Evolutionary conservation across 2,329 filamentous ascomycete species (phyloP).

Genomic region (Juglanconis juglandina): DNA sequence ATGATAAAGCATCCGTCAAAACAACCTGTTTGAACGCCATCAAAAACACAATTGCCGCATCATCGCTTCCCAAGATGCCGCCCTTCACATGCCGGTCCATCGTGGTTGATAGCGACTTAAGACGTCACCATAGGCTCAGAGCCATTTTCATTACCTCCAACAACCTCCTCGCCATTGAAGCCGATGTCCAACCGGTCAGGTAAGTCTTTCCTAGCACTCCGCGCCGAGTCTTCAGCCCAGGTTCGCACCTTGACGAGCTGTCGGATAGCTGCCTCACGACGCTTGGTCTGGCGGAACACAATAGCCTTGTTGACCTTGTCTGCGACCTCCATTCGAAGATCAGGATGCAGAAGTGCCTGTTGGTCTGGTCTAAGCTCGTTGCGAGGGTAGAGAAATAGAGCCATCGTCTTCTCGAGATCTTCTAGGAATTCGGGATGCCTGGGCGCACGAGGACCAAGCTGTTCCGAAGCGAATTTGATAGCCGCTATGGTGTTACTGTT

Average conservation of each 20-base stretch:
- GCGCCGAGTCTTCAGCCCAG: constrained; percentile 73
- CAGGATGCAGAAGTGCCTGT: constrained; percentile 72
- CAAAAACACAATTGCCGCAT: neutral
- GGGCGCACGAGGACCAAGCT: constrained; percentile 83
- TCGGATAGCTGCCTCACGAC: constrained; percentile 77
- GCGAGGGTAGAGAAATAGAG: constrained; percentile 81
- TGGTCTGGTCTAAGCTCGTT: constrained; percentile 75
- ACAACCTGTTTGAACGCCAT: constrained; percentile 14
- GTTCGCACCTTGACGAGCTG: constrained; percentile 76
- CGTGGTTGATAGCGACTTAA: constrained; percentile 27
- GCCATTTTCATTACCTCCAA: constrained; percentile 35
- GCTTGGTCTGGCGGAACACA: constrained; percentile 66
- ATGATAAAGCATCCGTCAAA: constrained; percentile 20
- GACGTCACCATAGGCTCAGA: constrained; percentile 53
- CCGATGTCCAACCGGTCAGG: constrained; percentile 40
- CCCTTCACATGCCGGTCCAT: neutral
- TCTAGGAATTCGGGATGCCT: constrained; percentile 77
- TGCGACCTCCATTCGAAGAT: constrained; percentile 78
- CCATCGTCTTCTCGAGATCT: constrained; percentile 90
- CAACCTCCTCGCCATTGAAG: constrained; percentile 33
- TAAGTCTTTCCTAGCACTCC: constrained; percentile 38
- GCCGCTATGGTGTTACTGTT: constrained; percentile 55
- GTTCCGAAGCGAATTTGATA: constrained; percentile 79
- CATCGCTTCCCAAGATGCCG: neutral
- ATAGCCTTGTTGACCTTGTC: constrained; percentile 87